phyloP scores from a whole-genome alignment of 305 asterid species.

The Fraxinus platypoda region DNA sequence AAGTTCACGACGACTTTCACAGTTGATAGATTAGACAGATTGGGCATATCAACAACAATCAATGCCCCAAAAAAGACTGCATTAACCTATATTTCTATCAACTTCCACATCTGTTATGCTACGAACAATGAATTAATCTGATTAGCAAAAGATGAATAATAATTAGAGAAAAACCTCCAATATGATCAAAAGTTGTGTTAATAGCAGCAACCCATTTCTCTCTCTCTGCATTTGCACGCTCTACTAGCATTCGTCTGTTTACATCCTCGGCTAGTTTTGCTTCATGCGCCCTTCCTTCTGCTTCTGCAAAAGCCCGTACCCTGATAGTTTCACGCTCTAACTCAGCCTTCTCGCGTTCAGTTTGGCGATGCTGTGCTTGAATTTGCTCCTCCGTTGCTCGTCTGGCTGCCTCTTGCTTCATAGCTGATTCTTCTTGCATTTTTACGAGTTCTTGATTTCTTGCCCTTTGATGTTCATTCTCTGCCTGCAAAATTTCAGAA shows the following conservation, averaged over 20 bases:
- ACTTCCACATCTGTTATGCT: background rate
- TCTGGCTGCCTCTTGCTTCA: slow-evolving; percentile 89
- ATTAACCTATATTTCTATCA: background rate
- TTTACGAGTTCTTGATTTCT: slow-evolving; percentile 92
- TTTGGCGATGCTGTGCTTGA: slow-evolving; percentile 91
- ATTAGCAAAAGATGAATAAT: background rate
- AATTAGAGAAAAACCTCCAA: slow-evolving; percentile 64
- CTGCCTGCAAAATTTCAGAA: slow-evolving; percentile 53
- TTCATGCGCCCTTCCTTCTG: slow-evolving; percentile 97
- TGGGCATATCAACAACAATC: background rate
- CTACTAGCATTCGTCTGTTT: slow-evolving; percentile 69
- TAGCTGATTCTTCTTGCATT: slow-evolving; percentile 94
- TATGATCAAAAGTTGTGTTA: slow-evolving; percentile 85
- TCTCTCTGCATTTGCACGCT: slow-evolving; percentile 85
- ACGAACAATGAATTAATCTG: background rate
- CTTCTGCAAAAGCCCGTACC: slow-evolving; percentile 78
- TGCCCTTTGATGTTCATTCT: slow-evolving; percentile 85
- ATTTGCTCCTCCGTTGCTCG: slow-evolving; percentile 97
- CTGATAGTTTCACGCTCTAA: slow-evolving; percentile 86
- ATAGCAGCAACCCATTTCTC: slow-evolving; percentile 95
- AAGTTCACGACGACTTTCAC: background rate
- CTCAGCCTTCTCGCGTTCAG: slow-evolving; percentile 83
- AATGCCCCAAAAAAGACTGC: background rate
- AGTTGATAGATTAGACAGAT: background rate
- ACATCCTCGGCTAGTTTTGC: slow-evolving; percentile 94